These are phyloP conservation scores for Sabuloglossum arenarium DNA, from an alignment of 495 filamentous ascomycete genomes.

Conservation along the genomic window DNA sequence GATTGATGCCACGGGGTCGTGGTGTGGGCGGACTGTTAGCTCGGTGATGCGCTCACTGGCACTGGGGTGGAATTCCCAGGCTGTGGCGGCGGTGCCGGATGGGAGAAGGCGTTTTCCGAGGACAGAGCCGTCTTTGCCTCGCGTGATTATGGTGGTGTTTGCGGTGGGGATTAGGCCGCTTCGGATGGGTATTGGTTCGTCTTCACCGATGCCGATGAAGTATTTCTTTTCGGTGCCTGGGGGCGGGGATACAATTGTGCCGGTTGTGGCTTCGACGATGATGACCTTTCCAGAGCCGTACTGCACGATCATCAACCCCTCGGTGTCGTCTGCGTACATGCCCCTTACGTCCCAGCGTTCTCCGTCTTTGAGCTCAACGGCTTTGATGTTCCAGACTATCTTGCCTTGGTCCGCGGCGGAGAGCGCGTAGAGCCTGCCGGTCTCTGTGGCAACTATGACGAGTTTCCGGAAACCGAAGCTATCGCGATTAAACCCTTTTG, in stretches of 20 bases:
- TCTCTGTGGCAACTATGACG: conserved; percentile 57
- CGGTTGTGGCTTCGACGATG: conserved; percentile 27
- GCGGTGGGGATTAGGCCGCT: not conserved
- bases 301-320: conserved; percentile 25
- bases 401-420: conserved; percentile 54
- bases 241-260: conserved; percentile 22
- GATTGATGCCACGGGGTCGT: conserved; percentile 86
- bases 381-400: conserved; percentile 52
- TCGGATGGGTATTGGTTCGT: not conserved
- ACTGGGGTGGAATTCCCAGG: conserved; percentile 59
- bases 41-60: conserved; percentile 42
- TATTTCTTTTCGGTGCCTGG: not conserved
- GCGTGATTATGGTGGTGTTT: conserved; percentile 25
- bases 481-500: conserved; percentile 42
- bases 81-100: conserved; percentile 19
- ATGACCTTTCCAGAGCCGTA: conserved; percentile 14
- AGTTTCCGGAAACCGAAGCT: conserved; percentile 77
- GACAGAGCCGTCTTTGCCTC: conserved; percentile 34
- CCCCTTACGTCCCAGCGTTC: conserved; percentile 45
- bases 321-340: conserved; percentile 32
- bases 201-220: not conserved
- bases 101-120: conserved; percentile 33
- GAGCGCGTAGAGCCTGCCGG: conserved; percentile 59
- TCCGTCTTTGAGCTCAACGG: conserved; percentile 28
- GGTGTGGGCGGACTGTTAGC: conserved; percentile 42